Conservation (phyloP, 805 yeast genomes). For the Ogataea pilisensis region DNA sequence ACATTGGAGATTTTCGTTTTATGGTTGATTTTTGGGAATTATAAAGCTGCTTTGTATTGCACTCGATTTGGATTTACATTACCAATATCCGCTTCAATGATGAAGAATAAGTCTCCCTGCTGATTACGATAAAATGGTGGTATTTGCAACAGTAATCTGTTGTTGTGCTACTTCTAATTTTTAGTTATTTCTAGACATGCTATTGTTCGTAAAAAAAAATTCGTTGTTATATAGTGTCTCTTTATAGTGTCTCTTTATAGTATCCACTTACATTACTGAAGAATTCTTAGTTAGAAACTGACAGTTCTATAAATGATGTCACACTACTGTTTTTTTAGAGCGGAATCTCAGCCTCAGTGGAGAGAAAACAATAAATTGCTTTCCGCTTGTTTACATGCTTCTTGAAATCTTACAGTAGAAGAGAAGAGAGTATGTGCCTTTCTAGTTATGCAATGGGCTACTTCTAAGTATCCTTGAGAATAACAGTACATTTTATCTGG, state of each 20-base stretch:
- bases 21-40: constrained; percentile 63
- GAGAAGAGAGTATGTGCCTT: no score
- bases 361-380: no score
- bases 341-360: no score
- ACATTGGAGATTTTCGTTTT: constrained; percentile 43
- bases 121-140: constrained; percentile 30
- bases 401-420: no score
- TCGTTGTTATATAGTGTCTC: constrained; percentile 11
- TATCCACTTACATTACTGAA: no score
- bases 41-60: constrained; percentile 40
- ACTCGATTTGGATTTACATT: no score
- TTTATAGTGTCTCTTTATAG: no score
- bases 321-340: no score
- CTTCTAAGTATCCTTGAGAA: not conserved
- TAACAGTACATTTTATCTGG: constrained; percentile 31
- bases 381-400: no score
- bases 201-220: constrained; percentile 40
- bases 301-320: no score
- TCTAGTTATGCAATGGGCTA: no score
- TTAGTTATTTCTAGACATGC: constrained; percentile 21
- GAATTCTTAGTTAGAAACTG: no score
- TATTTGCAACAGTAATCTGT: constrained; percentile 29
- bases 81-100: constrained; percentile 45
- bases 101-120: constrained; percentile 28
- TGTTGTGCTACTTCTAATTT: constrained; percentile 17